These are phyloP conservation scores for Chaetothyriales sp. DNA, from an alignment of 2,329 filamentous ascomycete species.

Conservation along the genomic window DNA sequence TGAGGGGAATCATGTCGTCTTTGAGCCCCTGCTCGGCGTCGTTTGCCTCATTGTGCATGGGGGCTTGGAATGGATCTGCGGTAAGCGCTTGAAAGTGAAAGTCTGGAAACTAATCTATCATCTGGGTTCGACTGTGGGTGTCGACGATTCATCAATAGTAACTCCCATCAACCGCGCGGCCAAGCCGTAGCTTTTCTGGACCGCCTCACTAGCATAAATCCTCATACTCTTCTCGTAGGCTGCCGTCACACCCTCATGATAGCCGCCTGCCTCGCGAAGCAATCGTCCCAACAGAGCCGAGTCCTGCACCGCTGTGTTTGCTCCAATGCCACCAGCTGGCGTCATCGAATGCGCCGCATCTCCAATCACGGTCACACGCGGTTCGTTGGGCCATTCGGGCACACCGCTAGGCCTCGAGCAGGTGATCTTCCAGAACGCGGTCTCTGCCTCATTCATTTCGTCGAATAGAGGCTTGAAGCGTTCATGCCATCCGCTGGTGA, in stretches of 20 bases:
- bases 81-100: no score
- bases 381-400: constrained; percentile 21
- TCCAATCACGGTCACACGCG: constrained; percentile 30
- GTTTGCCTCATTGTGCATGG: no score
- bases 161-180: constrained; percentile 35
- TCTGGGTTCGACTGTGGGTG: not conserved
- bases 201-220: constrained; percentile 43
- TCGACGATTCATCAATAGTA: constrained; percentile 31
- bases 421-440: constrained; percentile 18
- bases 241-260: constrained; percentile 24
- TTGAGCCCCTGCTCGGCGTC: no score
- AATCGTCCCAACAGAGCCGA: constrained; percentile 32
- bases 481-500: constrained; percentile 20
- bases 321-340: constrained; percentile 33
- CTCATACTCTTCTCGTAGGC: constrained; percentile 29
- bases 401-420: constrained; percentile 24
- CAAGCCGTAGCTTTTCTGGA: constrained; percentile 39
- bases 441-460: constrained; percentile 20
- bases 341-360: constrained; percentile 36
- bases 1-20: no score
- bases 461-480: constrained; percentile 18
- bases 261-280: constrained; percentile 40
- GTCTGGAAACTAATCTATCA: not conserved
- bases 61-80: no score
- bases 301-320: constrained; percentile 33